A percentile compares a stretch with the other conserved stretches of the same genome.
Conservation (phyloP, 106 monocot genomes). For the Narthecium ossifragum region DNA sequence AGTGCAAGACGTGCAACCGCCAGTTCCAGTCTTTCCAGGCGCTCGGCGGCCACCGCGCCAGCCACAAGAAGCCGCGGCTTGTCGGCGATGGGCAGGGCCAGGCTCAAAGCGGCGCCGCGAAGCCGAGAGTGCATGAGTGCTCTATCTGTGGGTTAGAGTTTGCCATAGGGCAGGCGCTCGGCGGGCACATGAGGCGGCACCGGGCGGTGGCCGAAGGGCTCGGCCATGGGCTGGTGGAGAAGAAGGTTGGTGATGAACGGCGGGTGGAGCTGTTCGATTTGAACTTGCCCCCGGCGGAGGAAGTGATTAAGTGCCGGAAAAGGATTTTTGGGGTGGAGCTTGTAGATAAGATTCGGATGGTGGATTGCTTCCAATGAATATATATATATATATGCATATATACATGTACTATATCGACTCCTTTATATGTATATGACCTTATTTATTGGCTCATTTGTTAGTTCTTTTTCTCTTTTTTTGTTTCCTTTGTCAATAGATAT, state of each 20-base stretch:
- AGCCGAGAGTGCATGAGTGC: constrained; percentile 13
- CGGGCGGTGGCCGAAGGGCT: background rate
- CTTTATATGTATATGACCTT: background rate
- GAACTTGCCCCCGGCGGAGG: constrained; percentile 2
- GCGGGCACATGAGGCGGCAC: constrained; percentile 16
- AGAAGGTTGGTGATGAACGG: background rate
- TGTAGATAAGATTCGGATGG: background rate
- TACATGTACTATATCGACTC: no score
- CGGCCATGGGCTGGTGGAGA: background rate
- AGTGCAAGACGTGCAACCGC: constrained; percentile 24
- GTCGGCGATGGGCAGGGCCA: background rate
- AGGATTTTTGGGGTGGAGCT: background rate
- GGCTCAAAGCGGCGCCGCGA: background rate
- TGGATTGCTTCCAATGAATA: background rate
- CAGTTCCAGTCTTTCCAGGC: constrained; percentile 37
- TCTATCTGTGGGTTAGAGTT: constrained; percentile 13
- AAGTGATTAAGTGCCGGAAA: background rate
- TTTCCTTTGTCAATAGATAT: no score
- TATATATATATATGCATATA: no score
- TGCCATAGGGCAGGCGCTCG: constrained; percentile 11
- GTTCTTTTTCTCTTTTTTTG: background rate
- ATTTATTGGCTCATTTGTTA: background rate
- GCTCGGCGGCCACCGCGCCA: constrained; percentile 57
- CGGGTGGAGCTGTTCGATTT: constrained; percentile 8
- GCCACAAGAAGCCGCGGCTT: constrained; percentile 45